phyloP scores from a whole-genome alignment of 768 basidiomycete species.

The Collybia sordida region DNA sequence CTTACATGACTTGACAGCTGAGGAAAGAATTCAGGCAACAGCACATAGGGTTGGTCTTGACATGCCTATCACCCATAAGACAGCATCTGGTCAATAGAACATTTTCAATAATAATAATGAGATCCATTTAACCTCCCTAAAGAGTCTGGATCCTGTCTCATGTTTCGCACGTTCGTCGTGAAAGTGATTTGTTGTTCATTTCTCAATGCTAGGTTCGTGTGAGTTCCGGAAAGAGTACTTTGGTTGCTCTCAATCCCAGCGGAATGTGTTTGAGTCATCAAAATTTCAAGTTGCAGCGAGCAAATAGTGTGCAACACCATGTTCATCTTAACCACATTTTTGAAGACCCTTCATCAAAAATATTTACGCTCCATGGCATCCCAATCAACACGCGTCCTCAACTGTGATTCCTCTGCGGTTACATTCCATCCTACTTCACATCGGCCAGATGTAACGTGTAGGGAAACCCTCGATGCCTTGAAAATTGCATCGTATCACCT shows the following conservation, averaged over 20 bases:
- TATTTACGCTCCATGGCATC: constrained; percentile 22
- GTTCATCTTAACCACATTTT: constrained; percentile 19
- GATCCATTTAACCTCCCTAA: too few species aligned
- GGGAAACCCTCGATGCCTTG: constrained; percentile 53
- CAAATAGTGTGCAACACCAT: constrained; percentile 15
- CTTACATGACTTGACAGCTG: constrained; percentile 69
- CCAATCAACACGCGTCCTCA: constrained; percentile 39
- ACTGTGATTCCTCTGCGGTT: constrained; percentile 65
- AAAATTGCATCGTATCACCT: constrained; percentile 56
- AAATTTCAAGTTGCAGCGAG: background rate
- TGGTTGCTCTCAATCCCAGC: too few species aligned
- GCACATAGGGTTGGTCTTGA: constrained; percentile 86
- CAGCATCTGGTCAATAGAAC: constrained; percentile 1
- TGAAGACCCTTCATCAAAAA: constrained; percentile 28
- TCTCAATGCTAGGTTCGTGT: background rate
- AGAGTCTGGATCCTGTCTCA: too few species aligned
- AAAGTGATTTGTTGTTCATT: background rate
- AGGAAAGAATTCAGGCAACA: constrained; percentile 82
- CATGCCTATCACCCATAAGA: constrained; percentile 58
- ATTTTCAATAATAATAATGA: too few species aligned
- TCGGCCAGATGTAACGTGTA: constrained; percentile 46
- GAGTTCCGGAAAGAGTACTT: too few species aligned
- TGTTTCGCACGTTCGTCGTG: background rate
- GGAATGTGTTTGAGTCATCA: too few species aligned
- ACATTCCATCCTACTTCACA: constrained; percentile 47